Evolutionary conservation across 768 basidiomycete genomes (phyloP), one percentile per base, ranked within the genome.

Genomic region (Dacryopinax primogenitus): DNA sequence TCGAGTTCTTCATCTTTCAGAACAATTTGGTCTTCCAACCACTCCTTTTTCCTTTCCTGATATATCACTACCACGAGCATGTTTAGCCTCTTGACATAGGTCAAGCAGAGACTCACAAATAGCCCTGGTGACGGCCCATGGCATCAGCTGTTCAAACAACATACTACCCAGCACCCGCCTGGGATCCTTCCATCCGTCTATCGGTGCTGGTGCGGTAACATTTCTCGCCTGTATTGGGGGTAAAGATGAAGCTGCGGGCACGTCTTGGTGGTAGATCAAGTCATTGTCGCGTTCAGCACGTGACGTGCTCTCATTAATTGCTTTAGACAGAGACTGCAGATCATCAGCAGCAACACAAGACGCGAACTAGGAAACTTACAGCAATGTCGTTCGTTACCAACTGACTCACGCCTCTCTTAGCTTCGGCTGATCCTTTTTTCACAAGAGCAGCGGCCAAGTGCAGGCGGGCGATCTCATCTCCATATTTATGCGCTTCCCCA

Each of bases 221-320:
- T 82, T 75, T 1, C 84, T 83, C 36, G 84, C 84, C 33, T 79
- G 77, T 62, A 97, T 84, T 0, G 80, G 72, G 0, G 85, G 76
- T 6, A 96, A 81, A 16, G 86, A 81, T 1, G 87, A 83, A 2
- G 82, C 70, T 0, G 92, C 78, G 0, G 94, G 92, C 0, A 95
- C 79, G 65, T 90, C 86, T 62, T 90, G 82, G 69, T 96, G 92
- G 76, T 97, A 99, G 37, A 99, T 96, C 6, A 96, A 78, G 74
- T 95, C 89, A 73, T 99, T 99, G 74, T 98, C 95, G 33, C 91
- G 83, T 68, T 87, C 83, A 0, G 94, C 90, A 15, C 90, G 82
- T 2, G 78, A 75, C 34, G 88, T 74, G 64, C 84, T 82, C 63
- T 82, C 84, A 68, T 86, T 82, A 28, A 96, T 77, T 7, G 78